Evolutionary conservation across 768 basidiomycete species (phyloP), one percentile per base, ranked within the genome.

Genomic region (Pisolithus orientalis): DNA sequence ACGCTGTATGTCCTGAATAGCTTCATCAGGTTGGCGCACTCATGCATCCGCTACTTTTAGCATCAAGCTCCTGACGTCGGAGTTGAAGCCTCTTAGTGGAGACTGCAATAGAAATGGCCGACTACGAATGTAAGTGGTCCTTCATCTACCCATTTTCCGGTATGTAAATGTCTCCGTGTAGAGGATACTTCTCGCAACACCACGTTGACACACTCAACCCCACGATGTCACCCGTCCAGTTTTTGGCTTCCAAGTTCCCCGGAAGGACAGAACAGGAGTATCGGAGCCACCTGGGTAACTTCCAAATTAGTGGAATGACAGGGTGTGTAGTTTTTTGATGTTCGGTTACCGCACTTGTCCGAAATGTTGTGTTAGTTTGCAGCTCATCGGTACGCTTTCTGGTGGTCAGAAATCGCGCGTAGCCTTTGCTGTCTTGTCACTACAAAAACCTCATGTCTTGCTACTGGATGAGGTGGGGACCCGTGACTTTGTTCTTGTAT

Each of bases 401-500:
- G 95, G 94, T 68, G 95, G 95, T 66, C 95, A 98, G 63, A 97
- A 97, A 70, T 90, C 87, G 53, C 85, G 95, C 59, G 95, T 97
- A 13, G 92, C 94, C 1, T 98, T 98, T 70, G 84, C 94, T 3
- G 76, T 84, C 17, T 67, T 95, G 44, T 94, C 90, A 40, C 71
- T 97, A 62, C 87, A 87, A 67, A 82, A 81, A 51, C 96, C 96
- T 7, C 96, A 99, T 65, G 81, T 99, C 54, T 70, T 99, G 56
- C 72, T 98, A 57, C 80, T 99, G 50, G 96, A 99, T 68, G 96
- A 99, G 79, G 90, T 87, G 53, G 61, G 76, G 65, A 7, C 5
- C 25, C n/a, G 50, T 16, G 28, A n/a, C n/a, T 39, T 24, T 37
- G 28, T 3, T 47, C 47, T 55, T 49, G 34, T 54, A 28, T 56